phyloP scores from a whole-genome alignment of 257 asterid genomes.

The Lithospermum erythrorhizon region DNA sequence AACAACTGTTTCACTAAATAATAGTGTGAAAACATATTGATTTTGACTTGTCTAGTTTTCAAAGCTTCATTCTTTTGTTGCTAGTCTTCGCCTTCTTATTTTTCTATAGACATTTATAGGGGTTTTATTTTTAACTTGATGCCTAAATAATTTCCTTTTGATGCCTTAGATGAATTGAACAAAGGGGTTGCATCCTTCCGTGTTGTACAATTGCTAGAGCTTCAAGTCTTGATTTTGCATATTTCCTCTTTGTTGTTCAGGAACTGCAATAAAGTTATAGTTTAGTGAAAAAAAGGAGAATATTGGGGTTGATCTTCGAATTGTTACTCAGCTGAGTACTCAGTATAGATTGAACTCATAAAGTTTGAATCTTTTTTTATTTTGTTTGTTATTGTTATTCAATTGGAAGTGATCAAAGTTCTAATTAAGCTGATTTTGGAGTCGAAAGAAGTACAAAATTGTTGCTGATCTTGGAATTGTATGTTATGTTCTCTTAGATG shows the following conservation, averaged over 20 bases:
- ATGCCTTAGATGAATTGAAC: no score
- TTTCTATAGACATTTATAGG: slow-evolving; percentile 17
- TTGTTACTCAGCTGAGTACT: no score
- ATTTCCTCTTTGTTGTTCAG: neutral
- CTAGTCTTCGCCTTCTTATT: slow-evolving; percentile 11
- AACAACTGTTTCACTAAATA: slow-evolving; percentile 28
- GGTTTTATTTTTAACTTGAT: slow-evolving; percentile 11
- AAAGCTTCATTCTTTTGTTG: no score
- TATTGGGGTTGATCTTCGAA: neutral
- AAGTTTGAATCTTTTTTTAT: no score
- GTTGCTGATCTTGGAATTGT: neutral
- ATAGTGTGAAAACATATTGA: slow-evolving; percentile 18
- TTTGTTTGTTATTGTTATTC: no score
- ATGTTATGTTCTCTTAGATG: slow-evolving; percentile 20
- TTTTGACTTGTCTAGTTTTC: slow-evolving; percentile 22
- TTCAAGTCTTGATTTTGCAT: slow-evolving; percentile 16
- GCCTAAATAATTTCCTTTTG: slow-evolving; percentile 1
- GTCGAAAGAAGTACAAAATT: neutral
- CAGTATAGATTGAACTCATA: neutral
- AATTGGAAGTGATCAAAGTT: neutral
- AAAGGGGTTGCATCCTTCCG: neutral
- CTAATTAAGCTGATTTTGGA: neutral
- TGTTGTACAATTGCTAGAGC: neutral
- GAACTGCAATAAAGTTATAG: neutral
- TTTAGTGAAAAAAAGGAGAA: neutral